Conservation (phyloP, 2,329 filamentous ascomycete genomes). For the Sordariomycetes sp. region DNA sequence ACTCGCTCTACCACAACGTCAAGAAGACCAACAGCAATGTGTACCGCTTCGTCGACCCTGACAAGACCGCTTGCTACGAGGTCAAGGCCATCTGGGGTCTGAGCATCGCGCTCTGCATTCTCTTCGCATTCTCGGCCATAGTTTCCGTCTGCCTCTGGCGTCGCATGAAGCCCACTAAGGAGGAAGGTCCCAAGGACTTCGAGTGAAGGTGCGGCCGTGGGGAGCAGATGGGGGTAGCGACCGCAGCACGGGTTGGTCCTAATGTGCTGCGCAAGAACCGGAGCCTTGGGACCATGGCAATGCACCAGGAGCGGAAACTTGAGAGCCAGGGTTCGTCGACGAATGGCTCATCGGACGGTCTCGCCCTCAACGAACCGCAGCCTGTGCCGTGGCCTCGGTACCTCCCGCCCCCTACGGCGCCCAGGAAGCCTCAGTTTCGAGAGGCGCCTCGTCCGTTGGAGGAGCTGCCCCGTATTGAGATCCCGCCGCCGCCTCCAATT, state of each 20-base stretch:
- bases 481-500: conserved; percentile 14
- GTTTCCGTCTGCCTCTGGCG: conserved; percentile 54
- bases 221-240: conserved; percentile 12
- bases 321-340: conserved; percentile 11
- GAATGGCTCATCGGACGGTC: conserved; percentile 10
- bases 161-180: conserved; percentile 33
- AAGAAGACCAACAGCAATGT: conserved; percentile 19
- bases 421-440: conserved; percentile 12
- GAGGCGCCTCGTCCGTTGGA: conserved; percentile 13
- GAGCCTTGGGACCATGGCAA: conserved; percentile 28
- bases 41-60: conserved; percentile 39
- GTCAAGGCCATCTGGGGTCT: conserved; percentile 85
- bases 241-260: conserved; percentile 3
- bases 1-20: conserved; percentile 31
- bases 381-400: conserved; percentile 14
- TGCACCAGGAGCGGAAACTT: conserved; percentile 18
- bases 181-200: conserved; percentile 32
- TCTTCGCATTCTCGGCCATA: conserved; percentile 56
- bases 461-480: conserved; percentile 15
- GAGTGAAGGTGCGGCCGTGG: conserved; percentile 42
- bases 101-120: conserved; percentile 65
- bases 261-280: conserved; percentile 13
- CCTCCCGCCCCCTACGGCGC: conserved; percentile 26
- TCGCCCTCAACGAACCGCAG: conserved; percentile 12
- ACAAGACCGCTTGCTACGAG: conserved; percentile 64